Percentiles rank a stretch among this genome's conserved stretches.
Conservation (phyloP, 345 rosid species). For the Pugionium dolabratum region DNA sequence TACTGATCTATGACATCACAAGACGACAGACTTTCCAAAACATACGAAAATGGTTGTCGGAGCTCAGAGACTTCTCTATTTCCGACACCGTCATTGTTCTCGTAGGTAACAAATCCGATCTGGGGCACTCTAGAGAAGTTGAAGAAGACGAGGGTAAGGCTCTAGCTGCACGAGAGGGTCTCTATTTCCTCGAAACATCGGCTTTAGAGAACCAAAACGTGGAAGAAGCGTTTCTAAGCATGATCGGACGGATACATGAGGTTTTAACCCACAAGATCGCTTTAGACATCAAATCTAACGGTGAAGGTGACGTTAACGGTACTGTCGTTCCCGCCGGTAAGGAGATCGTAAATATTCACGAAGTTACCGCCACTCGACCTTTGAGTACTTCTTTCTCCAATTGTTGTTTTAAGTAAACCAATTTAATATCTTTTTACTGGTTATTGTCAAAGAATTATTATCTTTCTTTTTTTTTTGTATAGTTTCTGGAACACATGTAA, state of each 20-base stretch:
- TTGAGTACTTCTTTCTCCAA: conserved; percentile 37
- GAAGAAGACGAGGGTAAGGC: conserved; percentile 57
- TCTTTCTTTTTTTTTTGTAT: neutral
- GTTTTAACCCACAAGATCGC: too few species aligned
- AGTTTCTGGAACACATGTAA: neutral
- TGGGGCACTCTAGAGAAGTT: conserved; percentile 53
- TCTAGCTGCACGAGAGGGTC: too few species aligned
- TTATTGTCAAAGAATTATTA: neutral
- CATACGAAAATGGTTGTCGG: conserved; percentile 64
- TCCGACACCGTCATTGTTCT: conserved; percentile 67
- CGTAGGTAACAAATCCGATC: conserved; percentile 73
- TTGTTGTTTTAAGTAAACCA: conserved; percentile 52
- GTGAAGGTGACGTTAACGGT: too few species aligned
- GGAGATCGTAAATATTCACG: conserved; percentile 50
- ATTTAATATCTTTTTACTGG: neutral
- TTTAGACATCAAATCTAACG: too few species aligned
- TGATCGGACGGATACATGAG: too few species aligned
- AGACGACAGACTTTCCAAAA: conserved; percentile 57
- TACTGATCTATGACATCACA: conserved; percentile 75
- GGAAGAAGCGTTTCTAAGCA: too few species aligned
- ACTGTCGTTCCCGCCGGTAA: conserved; percentile 45
- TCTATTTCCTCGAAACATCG: too few species aligned
- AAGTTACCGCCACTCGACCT: conserved; percentile 75
- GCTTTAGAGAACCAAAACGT: too few species aligned
- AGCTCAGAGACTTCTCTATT: conserved; percentile 57